Evolutionary conservation across 2,329 filamentous ascomycete genomes (phyloP), one percentile per base, ranked within the genome.

Genomic region (Teratosphaeria destructans): DNA sequence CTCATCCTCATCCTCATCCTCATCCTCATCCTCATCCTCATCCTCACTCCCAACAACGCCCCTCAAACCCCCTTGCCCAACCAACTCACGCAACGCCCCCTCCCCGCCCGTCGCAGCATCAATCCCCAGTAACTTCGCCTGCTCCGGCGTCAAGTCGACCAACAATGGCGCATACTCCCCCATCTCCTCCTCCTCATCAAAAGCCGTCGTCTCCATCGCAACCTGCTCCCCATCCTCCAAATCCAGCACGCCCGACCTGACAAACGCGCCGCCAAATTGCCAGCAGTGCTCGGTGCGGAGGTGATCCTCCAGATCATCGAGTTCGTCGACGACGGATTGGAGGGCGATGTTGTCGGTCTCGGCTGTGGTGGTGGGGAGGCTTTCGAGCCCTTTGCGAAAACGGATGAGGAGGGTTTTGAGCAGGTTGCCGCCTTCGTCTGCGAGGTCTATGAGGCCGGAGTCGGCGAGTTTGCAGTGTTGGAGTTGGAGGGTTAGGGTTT

Each of bases 141-240:
- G 77, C 54, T 74, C 73, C 3, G 75, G 68, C 16, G 76, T 77
- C 61, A 80, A 63, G 47, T 86, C 81, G 23, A 87, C 83, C 35
- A 87, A 71, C 43, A 80, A 74, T 23, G 84, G 84, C 34, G 84
- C 84, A 76, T 84, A 86, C 64, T 87, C 84, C 11, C 84, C 84
- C 12, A 77, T 79, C 71, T 86, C 84, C 56, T 86, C 83, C 23
- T 85, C 82, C 66, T 82, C 81, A 53, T 85, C 83, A 47, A 65
- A 71, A 5, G 63, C 65, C 26, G 68, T 71, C 3, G 68, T 70
- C 23, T 84, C 82, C 75, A 86, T 76, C 64, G 84, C 82, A 3
- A 86, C 79, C 62, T 78, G 74, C 70, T 86, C 84, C 16, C 84
- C 84, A 66, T 86, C 84, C 68, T 86, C 84, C 58, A 86, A 67